Percentiles rank a stretch among this genome's conserved stretches.
phyloP scores from a whole-genome alignment of 1,284 basidiomycete species.

The Puccinia hordei region DNA sequence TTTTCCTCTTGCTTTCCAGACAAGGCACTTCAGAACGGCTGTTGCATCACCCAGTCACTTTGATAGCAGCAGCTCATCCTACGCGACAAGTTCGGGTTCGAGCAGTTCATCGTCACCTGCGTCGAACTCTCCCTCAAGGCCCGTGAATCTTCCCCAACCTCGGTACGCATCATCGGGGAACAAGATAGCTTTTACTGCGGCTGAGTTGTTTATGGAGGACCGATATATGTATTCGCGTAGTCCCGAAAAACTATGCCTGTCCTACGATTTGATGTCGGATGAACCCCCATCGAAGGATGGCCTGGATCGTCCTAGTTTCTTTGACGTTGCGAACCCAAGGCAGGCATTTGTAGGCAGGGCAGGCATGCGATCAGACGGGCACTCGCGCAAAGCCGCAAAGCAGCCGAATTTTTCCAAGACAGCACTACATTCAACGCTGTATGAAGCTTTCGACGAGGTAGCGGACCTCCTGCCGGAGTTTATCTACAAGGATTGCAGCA shows the following conservation, averaged over 20 bases:
- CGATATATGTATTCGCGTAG: neutral
- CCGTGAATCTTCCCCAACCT: neutral
- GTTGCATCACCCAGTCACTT: no score
- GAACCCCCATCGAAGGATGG: neutral
- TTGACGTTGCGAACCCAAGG: neutral
- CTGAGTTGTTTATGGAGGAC: constrained; percentile 15
- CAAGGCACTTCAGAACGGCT: no score
- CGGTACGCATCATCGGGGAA: neutral
- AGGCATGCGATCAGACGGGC: neutral
- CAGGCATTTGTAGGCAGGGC: neutral
- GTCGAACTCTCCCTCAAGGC: neutral
- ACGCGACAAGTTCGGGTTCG: no score
- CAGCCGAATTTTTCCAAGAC: neutral
- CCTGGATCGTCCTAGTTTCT: neutral
- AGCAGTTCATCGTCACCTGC: constrained; percentile 21
- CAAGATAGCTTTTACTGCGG: neutral
- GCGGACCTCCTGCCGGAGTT: constrained; percentile 12
- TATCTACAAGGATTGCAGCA: neutral
- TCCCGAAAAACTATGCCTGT: neutral
- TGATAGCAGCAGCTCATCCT: neutral
- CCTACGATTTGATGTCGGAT: neutral
- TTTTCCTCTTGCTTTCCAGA: no score
- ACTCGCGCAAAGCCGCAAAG: no score
- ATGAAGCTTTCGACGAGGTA: neutral
- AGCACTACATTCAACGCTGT: neutral